Conservation (phyloP, 495 filamentous ascomycete species). For the Cercophora scortea region DNA sequence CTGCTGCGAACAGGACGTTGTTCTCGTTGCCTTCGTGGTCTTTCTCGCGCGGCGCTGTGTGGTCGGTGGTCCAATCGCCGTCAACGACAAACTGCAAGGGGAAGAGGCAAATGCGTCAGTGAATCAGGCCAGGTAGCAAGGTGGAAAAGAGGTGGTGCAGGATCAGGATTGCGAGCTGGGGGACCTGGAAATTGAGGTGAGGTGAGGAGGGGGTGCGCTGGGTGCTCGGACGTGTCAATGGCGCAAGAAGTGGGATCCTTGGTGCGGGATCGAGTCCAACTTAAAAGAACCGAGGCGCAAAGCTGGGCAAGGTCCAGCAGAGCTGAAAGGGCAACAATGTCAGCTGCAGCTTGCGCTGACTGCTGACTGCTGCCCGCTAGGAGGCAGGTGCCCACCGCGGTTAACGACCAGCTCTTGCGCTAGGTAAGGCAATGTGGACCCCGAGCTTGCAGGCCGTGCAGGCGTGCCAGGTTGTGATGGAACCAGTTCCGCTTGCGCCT, state of each 20-base stretch:
- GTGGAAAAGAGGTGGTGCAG: too few relatives aligned
- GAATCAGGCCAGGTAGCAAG: too few relatives aligned
- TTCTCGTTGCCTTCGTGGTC: constrained; percentile 76
- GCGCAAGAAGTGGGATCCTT: not conserved
- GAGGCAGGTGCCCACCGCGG: too few relatives aligned
- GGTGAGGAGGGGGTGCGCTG: not conserved
- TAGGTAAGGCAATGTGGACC: too few relatives aligned
- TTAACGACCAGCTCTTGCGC: too few relatives aligned
- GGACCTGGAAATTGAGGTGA: not conserved
- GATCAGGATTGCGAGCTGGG: not conserved
- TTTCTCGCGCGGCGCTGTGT: constrained; percentile 65
- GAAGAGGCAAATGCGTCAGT: not conserved
- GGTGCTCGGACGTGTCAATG: not conserved
- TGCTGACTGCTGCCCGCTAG: too few relatives aligned
- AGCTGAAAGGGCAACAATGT: too few relatives aligned
- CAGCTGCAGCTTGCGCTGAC: too few relatives aligned
- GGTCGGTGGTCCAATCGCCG: constrained; percentile 75
- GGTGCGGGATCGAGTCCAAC: not conserved
- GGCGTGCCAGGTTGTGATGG: too few relatives aligned
- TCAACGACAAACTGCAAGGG: constrained; percentile 78
- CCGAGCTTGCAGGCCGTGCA: too few relatives aligned
- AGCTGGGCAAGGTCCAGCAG: too few relatives aligned
- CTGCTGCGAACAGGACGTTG: constrained; percentile 74
- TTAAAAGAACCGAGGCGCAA: not conserved
- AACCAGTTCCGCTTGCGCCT: too few relatives aligned